Percentiles rank a stretch among this genome's conserved stretches.
phyloP scores from a whole-genome alignment of 2,329 filamentous ascomycete genomes.

The Aspergillus glaucus region DNA sequence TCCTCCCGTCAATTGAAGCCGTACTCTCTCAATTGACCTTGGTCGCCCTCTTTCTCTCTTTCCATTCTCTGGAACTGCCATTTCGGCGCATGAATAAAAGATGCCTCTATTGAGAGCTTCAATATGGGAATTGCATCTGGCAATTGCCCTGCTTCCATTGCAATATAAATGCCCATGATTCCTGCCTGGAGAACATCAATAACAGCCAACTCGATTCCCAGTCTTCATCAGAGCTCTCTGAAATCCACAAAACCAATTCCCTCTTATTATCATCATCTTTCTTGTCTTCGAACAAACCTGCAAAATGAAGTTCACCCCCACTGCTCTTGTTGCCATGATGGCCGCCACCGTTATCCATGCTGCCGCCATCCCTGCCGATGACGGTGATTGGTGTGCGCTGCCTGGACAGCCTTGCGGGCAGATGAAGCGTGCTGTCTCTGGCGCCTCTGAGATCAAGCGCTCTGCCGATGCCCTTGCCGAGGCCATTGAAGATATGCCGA shows the following conservation, averaged over 20 bases:
- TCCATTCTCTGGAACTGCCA: not conserved
- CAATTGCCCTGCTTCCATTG: not conserved
- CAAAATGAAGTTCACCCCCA: conserved; percentile 11
- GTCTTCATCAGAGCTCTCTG: not conserved
- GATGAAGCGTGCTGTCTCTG: conserved; percentile 23
- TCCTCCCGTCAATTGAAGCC: not conserved
- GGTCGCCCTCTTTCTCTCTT: not conserved
- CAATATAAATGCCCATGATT: not conserved
- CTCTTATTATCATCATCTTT: not conserved
- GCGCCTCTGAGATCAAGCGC: conserved; percentile 23
- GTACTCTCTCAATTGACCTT: not conserved
- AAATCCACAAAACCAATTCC: not conserved
- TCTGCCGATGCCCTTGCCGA: conserved; percentile 28
- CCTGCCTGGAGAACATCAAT: too few relatives aligned
- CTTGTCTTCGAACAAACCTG: not conserved
- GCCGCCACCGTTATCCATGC: conserved; percentile 32
- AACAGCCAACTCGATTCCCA: too few relatives aligned
- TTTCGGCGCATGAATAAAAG: conserved; percentile 5
- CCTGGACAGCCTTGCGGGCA: conserved; percentile 25
- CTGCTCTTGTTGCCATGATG: conserved; percentile 37
- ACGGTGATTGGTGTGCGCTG: conserved; percentile 23
- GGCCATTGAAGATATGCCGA: conserved; percentile 21
- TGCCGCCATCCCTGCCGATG: conserved; percentile 9
- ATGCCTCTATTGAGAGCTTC: not conserved
- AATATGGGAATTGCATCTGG: not conserved